A percentile compares a stretch with the other conserved stretches of the same genome.
Conservation (phyloP, 257 asterid genomes). For the Rauvolfia tetraphylla region DNA sequence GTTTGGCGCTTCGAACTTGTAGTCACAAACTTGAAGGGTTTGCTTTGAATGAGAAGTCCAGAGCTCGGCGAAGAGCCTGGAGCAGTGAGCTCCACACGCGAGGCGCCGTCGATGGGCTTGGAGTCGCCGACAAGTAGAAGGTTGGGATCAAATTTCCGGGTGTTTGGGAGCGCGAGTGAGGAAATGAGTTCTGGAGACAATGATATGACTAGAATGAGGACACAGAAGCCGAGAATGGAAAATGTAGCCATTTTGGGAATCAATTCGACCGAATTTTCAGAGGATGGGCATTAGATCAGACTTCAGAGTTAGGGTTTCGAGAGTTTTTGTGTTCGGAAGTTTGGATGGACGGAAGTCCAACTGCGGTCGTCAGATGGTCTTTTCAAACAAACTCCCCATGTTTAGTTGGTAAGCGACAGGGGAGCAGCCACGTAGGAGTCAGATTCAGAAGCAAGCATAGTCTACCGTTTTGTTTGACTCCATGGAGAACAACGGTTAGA, state of each 20-base stretch:
- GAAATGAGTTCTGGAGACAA: constrained; percentile 26
- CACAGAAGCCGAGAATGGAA: not conserved
- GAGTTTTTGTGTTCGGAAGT: not conserved
- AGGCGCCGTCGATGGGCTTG: constrained; percentile 24
- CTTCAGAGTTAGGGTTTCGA: not conserved
- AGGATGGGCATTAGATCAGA: not conserved
- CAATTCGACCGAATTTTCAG: not conserved
- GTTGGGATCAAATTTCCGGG: constrained; percentile 44
- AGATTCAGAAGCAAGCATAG: not conserved
- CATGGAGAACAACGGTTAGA: no score
- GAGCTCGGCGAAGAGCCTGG: constrained; percentile 47
- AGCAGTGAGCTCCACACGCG: constrained; percentile 52
- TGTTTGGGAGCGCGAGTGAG: constrained; percentile 42
- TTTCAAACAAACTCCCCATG: not conserved
- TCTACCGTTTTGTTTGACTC: no score
- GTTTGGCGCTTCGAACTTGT: constrained; percentile 19
- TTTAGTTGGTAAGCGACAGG: no score
- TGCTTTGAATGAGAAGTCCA: constrained; percentile 55
- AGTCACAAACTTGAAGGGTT: constrained; percentile 43
- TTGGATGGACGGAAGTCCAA: not conserved
- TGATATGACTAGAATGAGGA: constrained; percentile 23
- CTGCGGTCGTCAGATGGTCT: constrained; percentile 2
- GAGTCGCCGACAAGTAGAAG: constrained; percentile 60
- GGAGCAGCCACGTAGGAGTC: not conserved
- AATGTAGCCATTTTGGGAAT: constrained; percentile 6